A percentile compares a stretch with the other conserved stretches of the same genome.
Conservation (phyloP, 2,329 filamentous ascomycete species). For the Cryphonectria naterciae region DNA sequence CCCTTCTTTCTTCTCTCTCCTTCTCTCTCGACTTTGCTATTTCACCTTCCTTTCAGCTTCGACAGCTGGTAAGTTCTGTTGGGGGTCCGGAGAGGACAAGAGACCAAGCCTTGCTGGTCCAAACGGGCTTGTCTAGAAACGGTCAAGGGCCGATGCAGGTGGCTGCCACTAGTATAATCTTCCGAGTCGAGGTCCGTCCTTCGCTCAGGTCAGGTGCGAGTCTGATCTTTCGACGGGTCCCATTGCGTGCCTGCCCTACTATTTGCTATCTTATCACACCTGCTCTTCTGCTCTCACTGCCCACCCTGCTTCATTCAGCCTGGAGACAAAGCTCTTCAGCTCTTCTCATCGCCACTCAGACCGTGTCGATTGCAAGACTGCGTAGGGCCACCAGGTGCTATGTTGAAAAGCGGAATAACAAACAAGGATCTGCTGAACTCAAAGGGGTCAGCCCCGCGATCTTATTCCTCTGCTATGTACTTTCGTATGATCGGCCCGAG, state of each 20-base stretch:
- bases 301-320: too few species aligned
- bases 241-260: background rate
- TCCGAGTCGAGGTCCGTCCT: background rate
- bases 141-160: background rate
- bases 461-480: background rate
- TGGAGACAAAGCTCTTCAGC: background rate
- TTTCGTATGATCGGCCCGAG: background rate
- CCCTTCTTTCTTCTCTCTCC: too few species aligned
- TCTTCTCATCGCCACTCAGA: background rate
- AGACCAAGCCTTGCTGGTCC: background rate
- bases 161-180: conserved; percentile 7
- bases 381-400: too few species aligned
- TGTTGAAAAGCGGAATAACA: background rate
- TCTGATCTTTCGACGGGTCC: background rate
- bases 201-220: background rate
- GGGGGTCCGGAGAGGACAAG: background rate
- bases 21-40: background rate
- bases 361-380: background rate
- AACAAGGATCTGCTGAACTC: background rate
- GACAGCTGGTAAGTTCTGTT: background rate
- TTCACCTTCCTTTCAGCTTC: background rate
- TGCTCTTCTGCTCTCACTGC: background rate
- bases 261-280: background rate
- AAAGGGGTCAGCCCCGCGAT: background rate
- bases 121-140: background rate